Conservation (phyloP, 495 filamentous ascomycete genomes). For the Mytilinidion resinicola region DNA sequence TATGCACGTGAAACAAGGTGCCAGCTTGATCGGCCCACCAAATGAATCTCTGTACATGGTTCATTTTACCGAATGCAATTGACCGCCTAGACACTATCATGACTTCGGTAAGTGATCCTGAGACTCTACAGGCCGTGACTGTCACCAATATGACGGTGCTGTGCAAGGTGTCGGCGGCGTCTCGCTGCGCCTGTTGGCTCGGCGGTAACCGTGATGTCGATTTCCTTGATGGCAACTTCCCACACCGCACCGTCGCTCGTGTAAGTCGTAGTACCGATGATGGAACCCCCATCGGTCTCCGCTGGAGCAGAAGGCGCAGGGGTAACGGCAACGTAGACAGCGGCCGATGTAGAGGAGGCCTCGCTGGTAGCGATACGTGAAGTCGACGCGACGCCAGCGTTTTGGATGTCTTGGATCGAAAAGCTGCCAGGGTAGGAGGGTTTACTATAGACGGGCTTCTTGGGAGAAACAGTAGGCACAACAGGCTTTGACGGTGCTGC, state of each 20-base stretch:
- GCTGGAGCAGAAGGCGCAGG: slow-evolving; percentile 2
- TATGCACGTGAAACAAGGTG: not conserved
- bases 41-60: too few relatives aligned
- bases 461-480: slow-evolving; percentile 17
- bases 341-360: not conserved
- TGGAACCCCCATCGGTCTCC: not conserved
- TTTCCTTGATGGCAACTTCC: slow-evolving; percentile 34
- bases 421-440: slow-evolving; percentile 18
- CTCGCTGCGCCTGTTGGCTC: slow-evolving; percentile 4
- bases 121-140: not conserved
- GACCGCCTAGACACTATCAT: too few relatives aligned
- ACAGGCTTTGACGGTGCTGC: slow-evolving; percentile 1
- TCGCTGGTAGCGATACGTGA: not conserved
- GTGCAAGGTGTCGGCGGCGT: slow-evolving; percentile 5
- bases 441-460: slow-evolving; percentile 23
- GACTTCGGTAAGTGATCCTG: too few relatives aligned
- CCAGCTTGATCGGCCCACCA: not conserved
- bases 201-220: slow-evolving; percentile 19
- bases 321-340: slow-evolving; percentile 2
- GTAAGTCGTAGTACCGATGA: slow-evolving; percentile 29
- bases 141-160: not conserved
- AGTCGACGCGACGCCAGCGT: not conserved
- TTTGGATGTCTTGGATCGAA: slow-evolving; percentile 9
- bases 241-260: slow-evolving; percentile 31
- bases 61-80: too few relatives aligned